Evolutionary conservation across 2,329 filamentous ascomycete species (phyloP).

Genomic region (Scedosporium apiospermum): DNA sequence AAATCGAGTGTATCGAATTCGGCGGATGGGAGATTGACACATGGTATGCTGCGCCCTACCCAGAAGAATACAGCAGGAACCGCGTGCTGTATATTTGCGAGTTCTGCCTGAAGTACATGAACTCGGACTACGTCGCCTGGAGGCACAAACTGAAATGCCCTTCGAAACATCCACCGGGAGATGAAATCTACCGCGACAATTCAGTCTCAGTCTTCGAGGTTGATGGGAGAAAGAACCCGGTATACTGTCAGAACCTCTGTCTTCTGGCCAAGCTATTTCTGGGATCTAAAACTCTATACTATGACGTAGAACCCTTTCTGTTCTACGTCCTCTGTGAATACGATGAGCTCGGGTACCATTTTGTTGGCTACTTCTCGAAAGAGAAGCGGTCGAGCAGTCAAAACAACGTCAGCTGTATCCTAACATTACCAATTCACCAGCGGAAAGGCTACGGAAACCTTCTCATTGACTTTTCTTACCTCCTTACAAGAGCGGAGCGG

Average conservation of each 20-base stretch:
- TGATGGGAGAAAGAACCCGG: conserved; percentile 89
- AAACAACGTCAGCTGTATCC: conserved; percentile 96
- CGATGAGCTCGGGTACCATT: conserved; percentile 84
- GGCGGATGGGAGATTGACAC: conserved; percentile 97
- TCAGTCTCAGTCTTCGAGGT: conserved; percentile 96
- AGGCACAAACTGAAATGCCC: conserved; percentile 95
- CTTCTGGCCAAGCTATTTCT: conserved; percentile 92
- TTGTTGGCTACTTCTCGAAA: conserved; percentile 99
- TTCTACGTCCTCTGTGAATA: conserved; percentile 97
- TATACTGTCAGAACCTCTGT: conserved; percentile 98
- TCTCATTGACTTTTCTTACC: conserved; percentile 95
- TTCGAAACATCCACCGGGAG: conserved; percentile 91
- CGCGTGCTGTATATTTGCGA: conserved; percentile 98
- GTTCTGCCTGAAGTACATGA: conserved; percentile 99
- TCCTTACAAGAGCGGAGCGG: conserved; percentile 83
- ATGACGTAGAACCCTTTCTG: conserved; percentile 92
- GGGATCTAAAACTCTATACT: conserved; percentile 97
- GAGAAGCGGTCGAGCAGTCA: conserved; percentile 90
- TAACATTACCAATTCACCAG: conserved; percentile 93
- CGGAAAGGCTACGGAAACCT: conserved; percentile 95
- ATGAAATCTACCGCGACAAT: conserved; percentile 91
- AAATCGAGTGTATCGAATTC: conserved; percentile 98
- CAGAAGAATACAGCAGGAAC: conserved; percentile 95
- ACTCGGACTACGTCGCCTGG: conserved; percentile 97
- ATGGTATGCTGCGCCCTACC: conserved; percentile 97